phyloP scores from a whole-genome alignment of 129 eudicot species.

The Flaveria bidentis region DNA sequence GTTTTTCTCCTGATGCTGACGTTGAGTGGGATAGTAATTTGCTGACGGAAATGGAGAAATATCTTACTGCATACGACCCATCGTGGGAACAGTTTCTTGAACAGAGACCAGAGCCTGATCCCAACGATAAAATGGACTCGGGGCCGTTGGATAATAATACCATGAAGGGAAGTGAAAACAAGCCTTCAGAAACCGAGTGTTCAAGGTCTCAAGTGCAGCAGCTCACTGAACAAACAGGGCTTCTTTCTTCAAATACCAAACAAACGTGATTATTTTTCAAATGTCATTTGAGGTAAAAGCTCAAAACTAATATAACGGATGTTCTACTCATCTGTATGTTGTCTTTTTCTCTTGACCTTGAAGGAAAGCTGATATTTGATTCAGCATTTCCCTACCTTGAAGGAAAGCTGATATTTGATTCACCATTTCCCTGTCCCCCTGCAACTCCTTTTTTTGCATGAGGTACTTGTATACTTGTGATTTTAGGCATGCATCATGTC shows the following conservation, averaged over 20 bases:
- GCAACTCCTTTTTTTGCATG: neutral
- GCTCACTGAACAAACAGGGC: constrained; percentile 77
- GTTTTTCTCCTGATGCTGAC: constrained; percentile 56
- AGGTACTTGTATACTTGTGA: constrained; percentile 11
- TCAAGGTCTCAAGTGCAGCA: constrained; percentile 61
- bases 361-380: constrained; percentile 22
- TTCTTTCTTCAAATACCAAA: constrained; percentile 55
- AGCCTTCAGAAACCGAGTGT: constrained; percentile 49
- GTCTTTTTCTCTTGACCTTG: neutral
- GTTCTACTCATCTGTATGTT: neutral
- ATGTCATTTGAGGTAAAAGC: constrained; percentile 16
- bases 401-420: constrained; percentile 11
- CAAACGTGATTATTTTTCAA: constrained; percentile 37
- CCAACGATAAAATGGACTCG: constrained; percentile 54
- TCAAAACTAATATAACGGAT: constrained; percentile 14
- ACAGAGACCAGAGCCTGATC: constrained; percentile 38
- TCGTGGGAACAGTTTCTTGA: constrained; percentile 70
- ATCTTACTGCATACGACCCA: constrained; percentile 53
- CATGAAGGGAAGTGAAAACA: constrained; percentile 37
- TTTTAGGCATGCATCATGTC: neutral
- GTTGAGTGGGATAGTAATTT: constrained; percentile 67
- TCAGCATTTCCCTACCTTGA: no score
- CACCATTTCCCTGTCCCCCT: constrained; percentile 1
- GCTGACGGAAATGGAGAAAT: constrained; percentile 58
- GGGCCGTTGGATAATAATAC: constrained; percentile 34